Evolutionary conservation across 2,329 filamentous ascomycete species (phyloP).

Genomic region (Penicillium sp.): DNA sequence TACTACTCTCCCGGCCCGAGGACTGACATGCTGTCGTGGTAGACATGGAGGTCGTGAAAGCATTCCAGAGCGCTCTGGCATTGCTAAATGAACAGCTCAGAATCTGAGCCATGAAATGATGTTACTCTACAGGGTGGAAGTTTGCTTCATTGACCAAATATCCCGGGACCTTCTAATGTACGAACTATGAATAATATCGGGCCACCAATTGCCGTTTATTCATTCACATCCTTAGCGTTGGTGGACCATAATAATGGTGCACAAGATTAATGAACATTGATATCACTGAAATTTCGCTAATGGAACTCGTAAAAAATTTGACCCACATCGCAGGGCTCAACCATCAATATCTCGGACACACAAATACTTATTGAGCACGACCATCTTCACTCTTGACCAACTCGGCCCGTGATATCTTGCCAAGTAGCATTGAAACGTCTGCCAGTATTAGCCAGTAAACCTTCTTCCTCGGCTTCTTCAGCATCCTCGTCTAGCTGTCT

Average conservation of each 20-base stretch:
- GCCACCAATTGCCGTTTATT: background rate
- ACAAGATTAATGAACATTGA: background rate
- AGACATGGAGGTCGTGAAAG: slow-evolving; percentile 47
- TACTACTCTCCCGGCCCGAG: background rate
- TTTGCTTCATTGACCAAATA: background rate
- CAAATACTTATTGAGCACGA: background rate
- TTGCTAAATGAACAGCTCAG: slow-evolving; percentile 38
- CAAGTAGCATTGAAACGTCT: slow-evolving; percentile 81
- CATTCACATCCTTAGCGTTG: background rate
- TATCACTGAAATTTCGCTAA: background rate
- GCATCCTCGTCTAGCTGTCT: slow-evolving; percentile 82
- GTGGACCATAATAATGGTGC: background rate
- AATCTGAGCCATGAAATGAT: slow-evolving; percentile 4
- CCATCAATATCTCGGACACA: background rate
- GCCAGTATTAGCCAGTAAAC: slow-evolving; percentile 78
- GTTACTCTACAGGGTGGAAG: background rate
- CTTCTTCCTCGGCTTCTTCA: slow-evolving; percentile 90
- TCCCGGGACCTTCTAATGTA: background rate
- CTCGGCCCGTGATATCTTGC: slow-evolving; percentile 75
- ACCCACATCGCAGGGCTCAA: background rate
- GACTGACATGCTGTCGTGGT: slow-evolving; percentile 16
- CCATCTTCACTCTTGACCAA: slow-evolving; percentile 19
- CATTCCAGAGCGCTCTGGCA: slow-evolving; percentile 50
- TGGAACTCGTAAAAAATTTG: background rate
- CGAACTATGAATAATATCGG: background rate